Conservation (phyloP, 768 basidiomycete genomes). For the Agrocybe pediades region DNA sequence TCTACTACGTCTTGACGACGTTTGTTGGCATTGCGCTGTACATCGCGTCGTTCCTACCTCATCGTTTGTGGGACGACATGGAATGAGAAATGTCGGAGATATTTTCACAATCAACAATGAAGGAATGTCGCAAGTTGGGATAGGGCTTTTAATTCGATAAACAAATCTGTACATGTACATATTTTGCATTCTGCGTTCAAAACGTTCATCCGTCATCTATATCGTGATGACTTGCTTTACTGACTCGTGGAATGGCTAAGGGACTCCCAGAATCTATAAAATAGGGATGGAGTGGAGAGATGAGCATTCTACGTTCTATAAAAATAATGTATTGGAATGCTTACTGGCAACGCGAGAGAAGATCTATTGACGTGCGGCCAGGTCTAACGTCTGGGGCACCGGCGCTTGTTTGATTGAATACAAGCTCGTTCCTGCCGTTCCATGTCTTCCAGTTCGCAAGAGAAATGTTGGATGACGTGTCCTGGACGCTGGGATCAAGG, state of each 20-base stretch:
- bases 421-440: conserved; percentile 37
- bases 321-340: conserved; percentile 5
- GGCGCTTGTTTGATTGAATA: conserved; percentile 42
- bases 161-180: too few species aligned
- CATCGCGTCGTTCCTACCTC: conserved; percentile 32
- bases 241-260: too few species aligned
- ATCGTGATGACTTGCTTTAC: too few species aligned
- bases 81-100: too few species aligned
- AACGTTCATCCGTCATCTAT: too few species aligned
- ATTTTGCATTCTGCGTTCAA: too few species aligned
- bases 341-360: conserved; percentile 40
- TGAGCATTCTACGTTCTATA: too few species aligned
- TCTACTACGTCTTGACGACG: conserved; percentile 39
- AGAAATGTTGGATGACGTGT: conserved; percentile 32
- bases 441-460: conserved; percentile 35
- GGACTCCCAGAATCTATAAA: not conserved
- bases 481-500: conserved; percentile 32
- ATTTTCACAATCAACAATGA: too few species aligned
- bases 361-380: conserved; percentile 25
- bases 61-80: not conserved
- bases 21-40: conserved; percentile 24
- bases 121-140: too few species aligned
- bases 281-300: not conserved
- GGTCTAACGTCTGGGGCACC: conserved; percentile 30
- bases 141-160: too few species aligned